Evolutionary conservation across 1,139 yeast species (phyloP), one percentile per base, ranked within the genome.

Genomic region (Tardiomyces blankii): DNA sequence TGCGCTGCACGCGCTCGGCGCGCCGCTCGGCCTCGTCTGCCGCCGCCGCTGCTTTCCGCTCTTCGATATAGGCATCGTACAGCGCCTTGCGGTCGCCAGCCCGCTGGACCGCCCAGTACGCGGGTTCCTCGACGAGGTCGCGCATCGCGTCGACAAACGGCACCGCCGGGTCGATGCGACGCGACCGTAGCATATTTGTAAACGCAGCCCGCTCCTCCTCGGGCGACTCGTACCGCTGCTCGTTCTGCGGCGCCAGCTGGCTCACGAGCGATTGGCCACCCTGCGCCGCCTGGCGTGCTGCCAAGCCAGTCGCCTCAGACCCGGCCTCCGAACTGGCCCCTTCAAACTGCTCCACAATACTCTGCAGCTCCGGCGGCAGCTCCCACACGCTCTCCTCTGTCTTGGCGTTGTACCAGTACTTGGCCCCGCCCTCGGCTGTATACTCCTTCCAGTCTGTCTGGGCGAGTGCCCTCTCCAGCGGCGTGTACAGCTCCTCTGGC

Each of bases 371-470:
- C 0, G 59, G 68, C 0, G 96, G 96, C 19, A 75, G 62, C 23
- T 80, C 86, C 96, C 96, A 89, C 0, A 83, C 80, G 12, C 94
- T 81, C 55, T 80, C 80, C 3, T 78, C 75, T 0, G 89, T 77
- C 18, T 64, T 63, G 18, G 70, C 68, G 59, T 85, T 83, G 62
- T 82, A 82, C 67, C 86, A 89, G 62, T 88, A 89, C 32, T 68
- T 68, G 47, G 68, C 68, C 1, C 91, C 93, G 18, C 81, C 91
- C 33, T 82, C 86, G 0, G 91, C 78, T 1, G 68, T 64, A 50
- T 69, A 69, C 49, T 72, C 76, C 44, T 71, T 72, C 96, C 96
- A 89, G n/a, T 68, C 64, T 25, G 70, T 59, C 38, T 59, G 54
- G 12, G 58, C 60, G 35, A 74, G 56, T 11, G 67, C 67, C 38